Percentiles rank a stretch among this genome's conserved stretches.
Evolutionary conservation across 805 yeast species (phyloP).

Genomic region (Yarrowia sp.): DNA sequence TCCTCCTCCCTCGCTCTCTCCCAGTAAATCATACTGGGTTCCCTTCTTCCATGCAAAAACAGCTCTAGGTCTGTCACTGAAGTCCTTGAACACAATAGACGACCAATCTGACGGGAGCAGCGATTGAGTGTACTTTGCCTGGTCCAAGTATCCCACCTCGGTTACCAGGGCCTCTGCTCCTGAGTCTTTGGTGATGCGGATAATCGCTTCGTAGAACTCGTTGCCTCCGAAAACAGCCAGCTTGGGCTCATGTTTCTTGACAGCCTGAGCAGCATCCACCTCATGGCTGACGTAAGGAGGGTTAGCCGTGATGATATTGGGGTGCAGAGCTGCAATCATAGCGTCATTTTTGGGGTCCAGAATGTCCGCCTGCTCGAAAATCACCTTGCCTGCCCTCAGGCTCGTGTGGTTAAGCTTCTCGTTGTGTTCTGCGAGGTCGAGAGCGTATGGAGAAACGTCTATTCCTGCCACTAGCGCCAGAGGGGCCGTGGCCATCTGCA

Average conservation of each 20-base stretch:
- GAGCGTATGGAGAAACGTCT: background rate
- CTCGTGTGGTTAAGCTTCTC: background rate
- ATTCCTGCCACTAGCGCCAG: slow-evolving; percentile 12
- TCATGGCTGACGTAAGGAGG: slow-evolving; percentile 28
- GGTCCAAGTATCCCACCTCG: slow-evolving; percentile 15
- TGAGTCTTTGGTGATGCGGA: background rate
- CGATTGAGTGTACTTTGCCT: slow-evolving; percentile 14
- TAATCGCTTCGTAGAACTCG: slow-evolving; percentile 12
- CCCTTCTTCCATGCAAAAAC: slow-evolving; percentile 21
- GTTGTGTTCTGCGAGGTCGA: background rate
- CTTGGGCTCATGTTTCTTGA: slow-evolving; percentile 15
- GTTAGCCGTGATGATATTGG: slow-evolving; percentile 12
- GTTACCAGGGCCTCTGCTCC: background rate
- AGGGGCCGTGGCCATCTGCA: slow-evolving; percentile 18
- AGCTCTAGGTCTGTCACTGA: background rate
- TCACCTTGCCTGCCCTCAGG: background rate
- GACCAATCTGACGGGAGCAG: slow-evolving; percentile 1
- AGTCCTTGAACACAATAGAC: background rate
- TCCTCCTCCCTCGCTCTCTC: background rate
- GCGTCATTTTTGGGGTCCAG: background rate
- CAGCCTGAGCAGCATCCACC: slow-evolving; percentile 1
- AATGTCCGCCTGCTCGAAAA: background rate
- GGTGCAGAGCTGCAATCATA: slow-evolving; percentile 18
- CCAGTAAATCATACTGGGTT: background rate
- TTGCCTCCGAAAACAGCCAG: slow-evolving; percentile 25